Evolutionary conservation across 2,329 filamentous ascomycete species (phyloP), one percentile per base, ranked within the genome.

Genomic region (Lachnellula subtilissima): DNA sequence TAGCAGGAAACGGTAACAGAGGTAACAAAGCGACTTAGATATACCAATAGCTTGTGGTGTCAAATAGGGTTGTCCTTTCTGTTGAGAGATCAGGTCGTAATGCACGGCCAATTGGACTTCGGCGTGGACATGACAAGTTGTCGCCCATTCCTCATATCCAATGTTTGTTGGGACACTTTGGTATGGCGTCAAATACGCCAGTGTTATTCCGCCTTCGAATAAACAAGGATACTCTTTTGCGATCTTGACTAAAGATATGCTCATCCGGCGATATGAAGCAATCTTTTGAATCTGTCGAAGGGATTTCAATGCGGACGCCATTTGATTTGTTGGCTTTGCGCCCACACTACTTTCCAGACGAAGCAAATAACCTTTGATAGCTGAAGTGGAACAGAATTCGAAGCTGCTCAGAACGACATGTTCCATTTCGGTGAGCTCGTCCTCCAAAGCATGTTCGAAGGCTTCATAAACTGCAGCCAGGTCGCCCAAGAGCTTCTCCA

Each of bases 241-340:
- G 14, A 40, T 54, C 8, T 22, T 12, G 4, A 59, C 37, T 1
- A 59, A 43, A 2, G 36, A 54, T 15, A 52, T 48, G 25, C 48
- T 52, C n/a, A 59, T 59, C n/a, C 57, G 47, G 3, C 54, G 36
- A 52, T 59, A 54, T n/a, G 50, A 36, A 12, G 50, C 57, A 22
- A 59, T 50, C 32, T 59, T 59, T 22, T 59, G 54, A 19, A 56
- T 59, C 25, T 59, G 57, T 3, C 54, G 48, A 12, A 59, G 22
- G 5, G 50, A 54, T 50, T 59, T 59, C 11, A 56, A 52, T 14
- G 57, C 57, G 39, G 54, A 46, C 14, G 50, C 51, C 22, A 59
- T 45, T 25, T 59, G 57, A 12, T 32, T 4, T 0, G 57, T 59
- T 7, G 51, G 48, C 22, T 45, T 52, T 8, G 39, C 47, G 23